Base-by-base conservation (phyloP, 352 stramenopile genomes). In the Plasmopara viticola region DNA sequence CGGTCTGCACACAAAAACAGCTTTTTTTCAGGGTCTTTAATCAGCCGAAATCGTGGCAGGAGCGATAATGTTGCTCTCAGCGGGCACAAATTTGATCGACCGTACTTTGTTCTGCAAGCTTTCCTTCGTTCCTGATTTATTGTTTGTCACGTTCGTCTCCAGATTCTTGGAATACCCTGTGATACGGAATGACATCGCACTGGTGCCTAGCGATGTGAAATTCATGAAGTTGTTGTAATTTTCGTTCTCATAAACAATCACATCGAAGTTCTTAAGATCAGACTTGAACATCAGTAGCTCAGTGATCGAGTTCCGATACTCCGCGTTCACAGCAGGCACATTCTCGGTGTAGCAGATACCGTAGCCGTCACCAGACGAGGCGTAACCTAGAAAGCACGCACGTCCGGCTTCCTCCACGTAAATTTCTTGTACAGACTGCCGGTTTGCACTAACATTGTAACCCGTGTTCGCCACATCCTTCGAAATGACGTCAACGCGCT, bases 331-430 rank as follows among this genome's bases (percentile, higher is more conserved):
- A 28, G 40, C 30, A 17, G 55, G 44, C 9, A 56, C 54, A 44
- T 52, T 49, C 5, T 66, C 25, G 9, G 46, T 61, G 46, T 73
- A 83, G 54, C 72, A 83, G 15, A 60, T 34, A 44, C 68, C 72
- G 50, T 64, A 68, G 9, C 60, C 47, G 30, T 58, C 17, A 10
- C 46, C 49, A 17, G 38, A 49, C 2, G 39, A 35, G 10, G 55
- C 45, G 3, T 33, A 42, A 1, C 68, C 68, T 7, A 72, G 50
- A 34, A 74, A 70, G 41, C 72, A 82, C 5, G 61, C 71, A 8
- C 56, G 48, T 20, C 71, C 71, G n/a, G 68, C 66, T 38, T 64
- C 55, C 53, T 78, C 72, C 6, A 82, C 72, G 44, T 73, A 78
- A 0, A 78, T 14, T 59, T 82, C 57, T 55, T 72, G 54, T 17